Base-by-base conservation (phyloP, 2,329 filamentous ascomycete species). In the Eutypa lata region DNA sequence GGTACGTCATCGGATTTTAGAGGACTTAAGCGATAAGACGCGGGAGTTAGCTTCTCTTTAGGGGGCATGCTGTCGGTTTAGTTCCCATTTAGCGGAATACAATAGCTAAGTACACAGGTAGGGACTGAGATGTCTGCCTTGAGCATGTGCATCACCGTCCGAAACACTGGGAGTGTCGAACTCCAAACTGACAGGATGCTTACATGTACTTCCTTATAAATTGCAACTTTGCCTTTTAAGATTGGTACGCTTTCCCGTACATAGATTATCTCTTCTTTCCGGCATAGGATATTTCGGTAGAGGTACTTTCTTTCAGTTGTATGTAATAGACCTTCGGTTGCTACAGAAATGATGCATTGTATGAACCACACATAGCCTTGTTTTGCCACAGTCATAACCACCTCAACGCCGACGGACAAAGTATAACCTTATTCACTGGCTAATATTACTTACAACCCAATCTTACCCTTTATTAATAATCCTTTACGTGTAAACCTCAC, bases 401-500 rank as follows among this genome's bases (percentile, higher is more conserved):
- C 8, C 38, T 10, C 7, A 19, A 18, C 18, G 5, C 26, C 10
- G 26, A 10, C 26, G n/a, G 26, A 31, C 6, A 31, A 31, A 31
- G 26, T 31, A 5, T 31, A 31, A 31, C 26, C 10, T 31, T 31
- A 10, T 31, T 31, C 26, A 10, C 26, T 31, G 26, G 26, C 10
- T 10, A 5, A 31, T 31, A 11, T 13, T 11, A 22, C 5, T 13
- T 42, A 19, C 16, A 42, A 22, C 6, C 38, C 10, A 42, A 42
- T 5, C 38, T 11, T 19, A 18, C 19, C 18, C 10, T 44, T 48
- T 51, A 21, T 51, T n/a, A 7, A 47, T 42, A 33, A 49, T 46
- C 37, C 59, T 61, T 59, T 50, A 47, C 22, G 48, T 11, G 16
- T 58, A 52, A 53, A 35, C 18, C 53, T 48, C 40, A 26, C 37